Evolutionary conservation across 2,329 filamentous ascomycete genomes (phyloP).

Genomic region (Metarhizium anisopliae): DNA sequence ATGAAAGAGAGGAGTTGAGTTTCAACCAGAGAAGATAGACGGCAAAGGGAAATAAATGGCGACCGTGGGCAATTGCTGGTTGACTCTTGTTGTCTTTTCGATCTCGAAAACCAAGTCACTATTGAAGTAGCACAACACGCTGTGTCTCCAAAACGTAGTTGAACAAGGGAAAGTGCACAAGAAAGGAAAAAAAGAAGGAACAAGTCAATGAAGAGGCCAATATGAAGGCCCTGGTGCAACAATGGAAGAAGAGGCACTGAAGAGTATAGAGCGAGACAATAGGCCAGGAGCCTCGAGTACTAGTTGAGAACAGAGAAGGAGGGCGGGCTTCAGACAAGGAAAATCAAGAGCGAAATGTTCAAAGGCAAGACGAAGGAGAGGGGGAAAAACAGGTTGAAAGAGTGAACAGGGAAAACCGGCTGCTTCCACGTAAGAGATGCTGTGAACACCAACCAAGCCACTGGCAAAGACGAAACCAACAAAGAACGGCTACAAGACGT

Average conservation of each 20-base stretch:
- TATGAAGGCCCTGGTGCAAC: background rate
- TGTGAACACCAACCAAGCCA: constrained; percentile 6
- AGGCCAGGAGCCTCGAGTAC: background rate
- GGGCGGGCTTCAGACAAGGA: constrained; percentile 4
- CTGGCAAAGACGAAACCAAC: constrained; percentile 3
- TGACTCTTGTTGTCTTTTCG: background rate
- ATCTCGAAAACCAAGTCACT: background rate
- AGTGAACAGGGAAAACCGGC: background rate
- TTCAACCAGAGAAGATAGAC: background rate
- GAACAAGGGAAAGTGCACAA: background rate
- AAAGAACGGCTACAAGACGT: constrained; percentile 2
- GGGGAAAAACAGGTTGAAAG: background rate
- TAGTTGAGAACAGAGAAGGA: constrained; percentile 5
- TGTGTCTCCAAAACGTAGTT: background rate
- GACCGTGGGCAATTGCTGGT: background rate
- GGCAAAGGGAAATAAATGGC: background rate
- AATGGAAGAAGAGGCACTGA: background rate
- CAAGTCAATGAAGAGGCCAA: background rate
- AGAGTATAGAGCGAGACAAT: background rate
- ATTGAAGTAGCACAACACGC: background rate
- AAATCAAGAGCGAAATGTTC: background rate
- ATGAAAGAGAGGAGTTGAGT: background rate
- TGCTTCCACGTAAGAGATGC: constrained; percentile 6
- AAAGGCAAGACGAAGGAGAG: background rate
- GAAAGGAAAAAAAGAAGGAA: background rate